Evolutionary conservation across 2,329 filamentous ascomycete genomes (phyloP), one percentile per base, ranked within the genome.

Genomic region (Lachnellula occidentalis): DNA sequence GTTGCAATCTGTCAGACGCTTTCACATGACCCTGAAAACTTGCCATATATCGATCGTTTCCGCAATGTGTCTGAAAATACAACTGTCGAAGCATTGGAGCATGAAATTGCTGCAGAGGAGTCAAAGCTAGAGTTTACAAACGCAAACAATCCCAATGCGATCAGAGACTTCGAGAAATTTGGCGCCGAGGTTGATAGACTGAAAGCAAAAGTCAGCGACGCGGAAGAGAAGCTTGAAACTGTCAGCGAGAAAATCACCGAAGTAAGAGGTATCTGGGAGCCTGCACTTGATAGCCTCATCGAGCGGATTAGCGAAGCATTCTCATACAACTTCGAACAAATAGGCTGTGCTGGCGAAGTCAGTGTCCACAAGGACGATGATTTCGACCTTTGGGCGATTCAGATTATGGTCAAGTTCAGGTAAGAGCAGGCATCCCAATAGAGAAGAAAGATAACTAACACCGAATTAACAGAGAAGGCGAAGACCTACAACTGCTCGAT

Each of bases 381-480:
- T 68, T 99, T 97, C 72, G 90, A 95, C 54, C 83, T 88, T 58
- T 99, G 94, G 94, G 86, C 90, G 1, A 86, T 99, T 58, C 86
- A 95, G 69, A 95, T 99, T 68, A 86, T 87, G 70, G 94, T 99
- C 69, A 95, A 92, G 68, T 99, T 99, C 75, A 86, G 92, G 86
- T 89, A 78, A 56, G 80, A 71, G 21, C 46, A 50, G 45, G 27
- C 7, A 47, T 36, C 53, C 39, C 42, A 42, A 56, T 55, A 63
- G 57, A 64, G 59, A n/a, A 22, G 37, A 15, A 65, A 60, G 27
- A 24, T 50, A n/a, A 56, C 51, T 65, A 50, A 65, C 48, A 55
- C 22, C 21, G 39, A 22, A 27, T 34, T 31, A n/a, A 61, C 70
- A 87, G 86, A 51, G 87, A 92, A 67, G 83, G 86, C 68, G 94